Evolutionary conservation across 441 rosid genomes (phyloP).

Genomic region (Populus hybrid): DNA sequence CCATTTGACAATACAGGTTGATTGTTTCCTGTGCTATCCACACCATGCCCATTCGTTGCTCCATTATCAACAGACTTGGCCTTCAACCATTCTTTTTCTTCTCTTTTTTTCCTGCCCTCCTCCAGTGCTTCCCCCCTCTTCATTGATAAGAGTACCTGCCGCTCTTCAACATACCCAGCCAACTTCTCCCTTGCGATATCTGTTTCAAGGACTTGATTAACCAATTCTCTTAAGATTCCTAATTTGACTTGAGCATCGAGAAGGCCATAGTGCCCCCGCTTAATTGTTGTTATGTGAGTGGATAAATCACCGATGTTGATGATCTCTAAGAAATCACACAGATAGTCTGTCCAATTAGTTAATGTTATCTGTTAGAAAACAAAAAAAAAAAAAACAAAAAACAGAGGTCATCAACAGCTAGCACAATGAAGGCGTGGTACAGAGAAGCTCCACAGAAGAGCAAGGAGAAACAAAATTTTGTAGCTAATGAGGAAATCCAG

Average conservation of each 20-base stretch:
- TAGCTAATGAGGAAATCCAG: background rate
- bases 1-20: slow-evolving; percentile 30
- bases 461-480: slow-evolving; percentile 6
- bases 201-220: slow-evolving; percentile 63
- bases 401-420: slow-evolving; percentile 21
- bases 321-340: slow-evolving; percentile 84
- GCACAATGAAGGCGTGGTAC: slow-evolving; percentile 10
- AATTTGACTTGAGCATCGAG: slow-evolving; percentile 59
- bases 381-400: slow-evolving; percentile 15
- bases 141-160: slow-evolving; percentile 71
- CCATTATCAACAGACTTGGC: slow-evolving; percentile 40
- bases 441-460: slow-evolving; percentile 3
- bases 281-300: no score
- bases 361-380: slow-evolving; percentile 59
- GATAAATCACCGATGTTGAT: slow-evolving; percentile 49
- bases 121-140: slow-evolving; percentile 82
- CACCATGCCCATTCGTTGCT: slow-evolving; percentile 35
- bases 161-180: slow-evolving; percentile 76
- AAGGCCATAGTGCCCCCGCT: no score
- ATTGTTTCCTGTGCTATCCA: slow-evolving; percentile 31
- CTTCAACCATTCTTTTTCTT: slow-evolving; percentile 63
- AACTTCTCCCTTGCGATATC: slow-evolving; percentile 57
- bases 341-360: slow-evolving; percentile 80
- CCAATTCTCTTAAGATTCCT: slow-evolving; percentile 61
- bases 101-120: slow-evolving; percentile 73